Base-by-base conservation (phyloP, 169 alveolate genomes). In the Plasmodium knowlesi region DNA sequence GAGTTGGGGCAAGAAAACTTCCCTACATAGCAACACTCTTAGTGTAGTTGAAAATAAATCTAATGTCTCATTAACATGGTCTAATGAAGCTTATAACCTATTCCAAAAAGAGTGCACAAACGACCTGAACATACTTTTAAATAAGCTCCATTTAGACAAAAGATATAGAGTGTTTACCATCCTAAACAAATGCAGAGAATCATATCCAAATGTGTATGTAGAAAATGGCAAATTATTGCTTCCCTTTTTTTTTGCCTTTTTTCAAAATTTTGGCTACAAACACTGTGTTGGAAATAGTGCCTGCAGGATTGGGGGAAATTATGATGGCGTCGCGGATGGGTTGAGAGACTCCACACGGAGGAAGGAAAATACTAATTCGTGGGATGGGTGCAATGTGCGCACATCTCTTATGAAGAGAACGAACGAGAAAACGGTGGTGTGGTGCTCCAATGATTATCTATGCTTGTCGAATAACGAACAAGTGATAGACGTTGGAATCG, bases 371-470 rank as follows among this genome's bases (percentile, higher is more conserved):
- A 37, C 14, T 28, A 3, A 72, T 19, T 2, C 3, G 30, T 41
- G 34, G 8, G 32, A 50, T 16, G 3, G 67, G 0, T 81, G 14
- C 30, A 41, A 57, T 57, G n/a, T 54, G 8, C 14, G n/a, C 30
- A 9, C 76, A 22, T 8, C 76, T 61, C 25, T 25, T 8, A 30
- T 43, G 2, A 22, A 8, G 3, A 39, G 53, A 46, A 70, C 92
- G 5, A 71, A 71, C 46, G 85, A 82, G 16, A 81, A 91, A 72
- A 91, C 95, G 1, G 95, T 91, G 12, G 92, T 96, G 30, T 94
- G 95, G 95, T 98, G 98, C 88, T 81, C 97, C 71, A 97, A 98
- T 94, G 98, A 98, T 95, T 98, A 97, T 93, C 93, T 97, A 61
- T 97, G 98, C 76, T 96, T 96, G 98, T 97, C 98, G n/a, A 95